phyloP scores from a whole-genome alignment of 2,329 filamentous ascomycete genomes.

The Alternaria gaisen region DNA sequence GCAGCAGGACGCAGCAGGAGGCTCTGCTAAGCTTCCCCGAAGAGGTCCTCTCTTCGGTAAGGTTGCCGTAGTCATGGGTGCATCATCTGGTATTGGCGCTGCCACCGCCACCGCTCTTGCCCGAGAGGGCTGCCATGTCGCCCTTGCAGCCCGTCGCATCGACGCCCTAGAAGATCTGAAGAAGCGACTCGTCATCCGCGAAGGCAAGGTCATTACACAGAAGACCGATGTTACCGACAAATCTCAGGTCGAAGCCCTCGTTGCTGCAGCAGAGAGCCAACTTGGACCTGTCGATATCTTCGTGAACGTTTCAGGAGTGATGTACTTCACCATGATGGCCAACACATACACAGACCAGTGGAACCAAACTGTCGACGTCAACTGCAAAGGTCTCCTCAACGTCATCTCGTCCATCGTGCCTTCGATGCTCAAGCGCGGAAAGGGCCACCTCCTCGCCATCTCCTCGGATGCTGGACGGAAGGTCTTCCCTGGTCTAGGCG shows the following conservation, averaged over 20 bases:
- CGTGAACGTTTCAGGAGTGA: slow-evolving; percentile 82
- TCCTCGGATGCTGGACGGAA: slow-evolving; percentile 84
- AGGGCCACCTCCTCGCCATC: slow-evolving; percentile 80
- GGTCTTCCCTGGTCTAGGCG: slow-evolving; percentile 81
- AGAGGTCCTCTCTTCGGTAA: slow-evolving; percentile 71
- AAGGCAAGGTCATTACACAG: slow-evolving; percentile 72
- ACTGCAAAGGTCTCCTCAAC: slow-evolving; percentile 84
- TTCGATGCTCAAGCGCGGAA: slow-evolving; percentile 72
- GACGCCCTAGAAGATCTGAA: slow-evolving; percentile 75
- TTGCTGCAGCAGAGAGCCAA: slow-evolving; percentile 65
- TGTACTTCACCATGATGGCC: slow-evolving; percentile 91
- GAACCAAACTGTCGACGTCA: slow-evolving; percentile 84
- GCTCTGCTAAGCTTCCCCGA: slow-evolving; percentile 55
- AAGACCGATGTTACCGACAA: slow-evolving; percentile 77
- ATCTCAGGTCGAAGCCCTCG: slow-evolving; percentile 71
- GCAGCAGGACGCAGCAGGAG: slow-evolving; percentile 57
- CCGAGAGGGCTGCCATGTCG: slow-evolving; percentile 74
- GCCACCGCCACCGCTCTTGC: slow-evolving; percentile 75
- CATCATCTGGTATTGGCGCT: slow-evolving; percentile 81
- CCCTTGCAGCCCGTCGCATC: slow-evolving; percentile 74
- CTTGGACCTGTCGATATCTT: slow-evolving; percentile 80
- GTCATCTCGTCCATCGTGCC: slow-evolving; percentile 75
- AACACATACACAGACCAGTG: slow-evolving; percentile 78
- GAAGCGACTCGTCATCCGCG: slow-evolving; percentile 64
- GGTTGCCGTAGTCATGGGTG: slow-evolving; percentile 80